A percentile compares a stretch with the other conserved stretches of the same genome.
phyloP scores from a whole-genome alignment of 164 flowering plant genomes.

The Chimonanthus praecox region DNA sequence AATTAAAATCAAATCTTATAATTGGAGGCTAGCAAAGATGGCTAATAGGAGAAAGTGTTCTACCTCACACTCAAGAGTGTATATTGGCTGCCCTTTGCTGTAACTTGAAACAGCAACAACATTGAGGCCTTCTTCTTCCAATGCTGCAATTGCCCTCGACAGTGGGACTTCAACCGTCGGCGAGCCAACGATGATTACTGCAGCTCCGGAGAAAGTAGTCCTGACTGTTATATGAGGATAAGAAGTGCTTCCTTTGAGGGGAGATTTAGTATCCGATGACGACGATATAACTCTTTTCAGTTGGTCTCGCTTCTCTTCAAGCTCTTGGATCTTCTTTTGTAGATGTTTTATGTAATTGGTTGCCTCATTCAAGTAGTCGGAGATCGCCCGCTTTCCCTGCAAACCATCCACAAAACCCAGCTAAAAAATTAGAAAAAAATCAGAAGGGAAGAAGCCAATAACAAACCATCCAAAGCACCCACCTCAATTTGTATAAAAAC shows the following conservation, averaged over 20 bases:
- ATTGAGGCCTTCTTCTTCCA: conserved; percentile 32
- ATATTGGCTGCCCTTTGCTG: conserved; percentile 20
- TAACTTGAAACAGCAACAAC: conserved; percentile 30
- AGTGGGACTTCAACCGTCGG: conserved; percentile 12
- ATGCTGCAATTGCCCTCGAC: conserved; percentile 24
- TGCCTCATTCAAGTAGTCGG: conserved; percentile 36
- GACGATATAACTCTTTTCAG: conserved; percentile 7
- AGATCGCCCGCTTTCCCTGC: conserved; percentile 38
- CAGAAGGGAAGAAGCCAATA: neutral
- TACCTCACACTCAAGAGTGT: conserved; percentile 43
- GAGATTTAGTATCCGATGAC: neutral
- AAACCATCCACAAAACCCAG: neutral
- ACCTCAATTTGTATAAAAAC: neutral
- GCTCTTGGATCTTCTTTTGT: conserved; percentile 19
- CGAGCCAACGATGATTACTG: conserved; percentile 16
- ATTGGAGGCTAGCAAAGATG: too few species aligned
- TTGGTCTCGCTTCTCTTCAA: conserved; percentile 23
- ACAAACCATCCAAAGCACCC: neutral
- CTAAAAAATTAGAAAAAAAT: neutral
- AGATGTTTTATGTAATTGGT: conserved; percentile 28
- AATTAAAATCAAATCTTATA: neutral
- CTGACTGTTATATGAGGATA: conserved; percentile 13
- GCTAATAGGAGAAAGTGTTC: neutral
- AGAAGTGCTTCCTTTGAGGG: conserved; percentile 1
- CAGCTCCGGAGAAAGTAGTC: conserved; percentile 26